Evolutionary conservation across 768 basidiomycete genomes (phyloP).

Genomic region (Naganishia friedmannii): DNA sequence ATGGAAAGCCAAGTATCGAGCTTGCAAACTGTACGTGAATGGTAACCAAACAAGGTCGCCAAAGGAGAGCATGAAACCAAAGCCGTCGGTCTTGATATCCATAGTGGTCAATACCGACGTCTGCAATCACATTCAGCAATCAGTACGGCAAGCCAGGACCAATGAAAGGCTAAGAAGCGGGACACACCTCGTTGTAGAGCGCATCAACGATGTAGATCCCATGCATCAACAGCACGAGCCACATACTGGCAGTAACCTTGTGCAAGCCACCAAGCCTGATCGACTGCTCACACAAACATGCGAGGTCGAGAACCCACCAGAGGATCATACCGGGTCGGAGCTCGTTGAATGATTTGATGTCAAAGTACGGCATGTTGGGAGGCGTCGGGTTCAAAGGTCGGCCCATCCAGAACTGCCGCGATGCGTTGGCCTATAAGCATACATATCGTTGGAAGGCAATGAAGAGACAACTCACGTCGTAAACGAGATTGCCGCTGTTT

Average conservation of each 20-base stretch:
- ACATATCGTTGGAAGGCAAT: background rate
- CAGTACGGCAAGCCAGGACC: background rate
- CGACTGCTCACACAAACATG: conserved; percentile 87
- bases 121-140: conserved; percentile 53
- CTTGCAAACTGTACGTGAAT: conserved; percentile 88
- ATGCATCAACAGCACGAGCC: conserved; percentile 82
- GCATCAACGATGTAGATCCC: conserved; percentile 79
- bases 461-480: conserved; percentile 66
- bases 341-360: conserved; percentile 77
- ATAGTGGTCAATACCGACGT: conserved; percentile 87
- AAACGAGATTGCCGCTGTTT: conserved; percentile 78
- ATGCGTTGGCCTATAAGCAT: background rate
- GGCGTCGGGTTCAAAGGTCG: conserved; percentile 66
- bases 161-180: background rate
- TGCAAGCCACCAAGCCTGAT: conserved; percentile 54
- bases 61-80: conserved; percentile 95
- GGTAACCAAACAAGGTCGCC: conserved; percentile 94
- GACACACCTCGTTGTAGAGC: conserved; percentile 79
- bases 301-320: conserved; percentile 85
- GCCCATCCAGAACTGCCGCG: conserved; percentile 46
- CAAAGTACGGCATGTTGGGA: conserved; percentile 57
- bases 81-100: conserved; percentile 97
- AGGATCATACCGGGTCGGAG: conserved; percentile 85
- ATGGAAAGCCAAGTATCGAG: conserved; percentile 88
- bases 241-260: conserved; percentile 80